A percentile compares a stretch with the other conserved stretches of the same genome.
These are phyloP conservation scores for Phytophthora capsici DNA, from an alignment of 352 stramenopile genomes.

Conservation along the genomic window DNA sequence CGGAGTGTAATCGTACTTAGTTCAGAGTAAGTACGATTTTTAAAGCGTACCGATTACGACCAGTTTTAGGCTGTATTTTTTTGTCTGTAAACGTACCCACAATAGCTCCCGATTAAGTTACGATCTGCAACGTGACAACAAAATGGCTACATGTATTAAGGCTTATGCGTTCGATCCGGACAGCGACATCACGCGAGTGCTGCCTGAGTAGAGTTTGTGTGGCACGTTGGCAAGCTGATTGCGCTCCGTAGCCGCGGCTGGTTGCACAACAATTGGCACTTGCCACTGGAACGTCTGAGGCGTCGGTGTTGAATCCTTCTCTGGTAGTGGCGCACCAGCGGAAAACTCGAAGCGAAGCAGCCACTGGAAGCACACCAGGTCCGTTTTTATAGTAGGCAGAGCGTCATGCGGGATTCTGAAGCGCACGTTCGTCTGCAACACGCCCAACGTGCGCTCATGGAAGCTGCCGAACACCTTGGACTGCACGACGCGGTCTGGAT, in stretches of 20 bases:
- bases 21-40: slow-evolving; percentile 6
- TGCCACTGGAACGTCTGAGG: slow-evolving; percentile 60
- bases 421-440: slow-evolving; percentile 61
- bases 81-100: too few species aligned
- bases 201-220: slow-evolving; percentile 61
- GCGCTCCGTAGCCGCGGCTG: slow-evolving; percentile 34
- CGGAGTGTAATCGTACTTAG: slow-evolving; percentile 5
- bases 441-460: slow-evolving; percentile 49
- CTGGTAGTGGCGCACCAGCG: slow-evolving; percentile 17
- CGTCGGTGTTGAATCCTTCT: background rate
- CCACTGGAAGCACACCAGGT: slow-evolving; percentile 71
- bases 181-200: slow-evolving; percentile 37
- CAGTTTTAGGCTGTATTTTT: background rate
- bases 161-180: background rate
- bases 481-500: slow-evolving; percentile 60
- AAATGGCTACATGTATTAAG: background rate
- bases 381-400: slow-evolving; percentile 60
- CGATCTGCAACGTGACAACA: slow-evolving; percentile 22
- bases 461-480: slow-evolving; percentile 57
- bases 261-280: slow-evolving; percentile 56
- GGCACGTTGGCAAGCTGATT: slow-evolving; percentile 58
- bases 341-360: slow-evolving; percentile 72
- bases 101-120: too few species aligned
- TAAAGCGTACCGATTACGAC: background rate
- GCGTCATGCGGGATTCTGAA: slow-evolving; percentile 66